phyloP scores from a whole-genome alignment of 1,139 yeast genomes.

The Trichomonascaceae sp. region DNA sequence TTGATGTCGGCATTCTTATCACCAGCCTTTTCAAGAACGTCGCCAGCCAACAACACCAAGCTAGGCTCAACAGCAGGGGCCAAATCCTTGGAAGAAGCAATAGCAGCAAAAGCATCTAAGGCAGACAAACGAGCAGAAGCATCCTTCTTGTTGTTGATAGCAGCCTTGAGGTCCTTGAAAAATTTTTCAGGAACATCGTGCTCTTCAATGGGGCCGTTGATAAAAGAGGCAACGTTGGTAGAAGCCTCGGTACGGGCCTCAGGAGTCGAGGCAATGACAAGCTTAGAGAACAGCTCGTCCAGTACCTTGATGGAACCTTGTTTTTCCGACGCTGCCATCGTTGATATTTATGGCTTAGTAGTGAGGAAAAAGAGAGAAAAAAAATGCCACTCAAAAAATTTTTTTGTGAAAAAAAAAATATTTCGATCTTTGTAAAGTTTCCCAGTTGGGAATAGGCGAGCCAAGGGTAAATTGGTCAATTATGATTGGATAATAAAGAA shows the following conservation, averaged over 20 bases:
- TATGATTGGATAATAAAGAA: neutral
- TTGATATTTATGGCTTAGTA: too few species aligned
- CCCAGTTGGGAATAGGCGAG: neutral
- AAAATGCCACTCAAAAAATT: neutral
- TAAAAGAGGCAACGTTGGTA: constrained; percentile 82
- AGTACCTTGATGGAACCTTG: constrained; percentile 52
- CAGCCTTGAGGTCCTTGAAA: constrained; percentile 68
- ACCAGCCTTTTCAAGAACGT: constrained; percentile 74
- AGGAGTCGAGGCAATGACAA: constrained; percentile 70
- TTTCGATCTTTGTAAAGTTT: neutral
- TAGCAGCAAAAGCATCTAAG: constrained; percentile 76
- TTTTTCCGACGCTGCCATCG: constrained; percentile 20
- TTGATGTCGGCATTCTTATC: constrained; percentile 79
- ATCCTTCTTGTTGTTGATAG: constrained; percentile 76
- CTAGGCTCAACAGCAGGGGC: constrained; percentile 94
- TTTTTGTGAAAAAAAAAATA: constrained; percentile 5
- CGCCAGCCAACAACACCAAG: constrained; percentile 68
- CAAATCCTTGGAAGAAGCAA: constrained; percentile 73
- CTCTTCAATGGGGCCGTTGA: constrained; percentile 96
- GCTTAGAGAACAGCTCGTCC: constrained; percentile 87
- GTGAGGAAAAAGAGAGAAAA: neutral
- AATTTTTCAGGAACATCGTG: constrained; percentile 95
- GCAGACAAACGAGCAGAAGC: constrained; percentile 62
- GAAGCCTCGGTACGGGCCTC: constrained; percentile 87
- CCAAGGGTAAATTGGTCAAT: neutral